Conservation (phyloP, 371 early-diverging fungal species). For the Mucor racemosus region DNA sequence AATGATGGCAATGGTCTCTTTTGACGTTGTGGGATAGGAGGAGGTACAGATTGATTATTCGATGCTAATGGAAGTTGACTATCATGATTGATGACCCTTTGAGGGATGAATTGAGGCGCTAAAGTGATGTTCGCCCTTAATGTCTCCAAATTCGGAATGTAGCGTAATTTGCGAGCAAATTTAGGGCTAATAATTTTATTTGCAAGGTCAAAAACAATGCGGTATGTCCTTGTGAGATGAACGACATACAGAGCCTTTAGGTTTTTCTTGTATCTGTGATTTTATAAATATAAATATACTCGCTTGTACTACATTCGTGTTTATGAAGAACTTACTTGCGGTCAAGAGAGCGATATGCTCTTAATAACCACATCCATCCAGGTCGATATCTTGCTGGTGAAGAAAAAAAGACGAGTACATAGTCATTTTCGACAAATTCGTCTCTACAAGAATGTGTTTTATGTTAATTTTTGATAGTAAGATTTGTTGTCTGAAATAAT, state of each 20-base stretch:
- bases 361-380: conserved; percentile 83
- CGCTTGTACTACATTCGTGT: neutral
- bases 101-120: conserved; percentile 78
- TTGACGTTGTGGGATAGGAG: neutral
- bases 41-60: neutral
- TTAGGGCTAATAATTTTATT: conserved; percentile 77
- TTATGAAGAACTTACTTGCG: conserved; percentile 58
- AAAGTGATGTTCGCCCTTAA: conserved; percentile 73
- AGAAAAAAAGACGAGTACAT: conserved; percentile 85
- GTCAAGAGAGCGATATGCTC: conserved; percentile 80
- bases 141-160: conserved; percentile 73
- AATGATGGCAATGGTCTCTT: conserved; percentile 32
- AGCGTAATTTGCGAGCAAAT: conserved; percentile 87
- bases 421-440: conserved; percentile 85
- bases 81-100: conserved; percentile 74
- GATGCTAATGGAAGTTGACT: conserved; percentile 9
- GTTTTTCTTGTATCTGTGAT: conserved; percentile 90
- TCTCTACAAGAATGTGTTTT: conserved; percentile 40
- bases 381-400: conserved; percentile 81
- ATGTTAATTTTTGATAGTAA: too few species aligned
- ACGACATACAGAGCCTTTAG: conserved; percentile 89
- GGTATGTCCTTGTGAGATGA: conserved; percentile 62
- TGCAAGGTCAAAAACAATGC: conserved; percentile 49
- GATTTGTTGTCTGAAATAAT: conserved; percentile 4
- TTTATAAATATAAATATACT: neutral